Base-by-base conservation (phyloP, 208 protist genomes). In the Histomonas meleagridis region DNA sequence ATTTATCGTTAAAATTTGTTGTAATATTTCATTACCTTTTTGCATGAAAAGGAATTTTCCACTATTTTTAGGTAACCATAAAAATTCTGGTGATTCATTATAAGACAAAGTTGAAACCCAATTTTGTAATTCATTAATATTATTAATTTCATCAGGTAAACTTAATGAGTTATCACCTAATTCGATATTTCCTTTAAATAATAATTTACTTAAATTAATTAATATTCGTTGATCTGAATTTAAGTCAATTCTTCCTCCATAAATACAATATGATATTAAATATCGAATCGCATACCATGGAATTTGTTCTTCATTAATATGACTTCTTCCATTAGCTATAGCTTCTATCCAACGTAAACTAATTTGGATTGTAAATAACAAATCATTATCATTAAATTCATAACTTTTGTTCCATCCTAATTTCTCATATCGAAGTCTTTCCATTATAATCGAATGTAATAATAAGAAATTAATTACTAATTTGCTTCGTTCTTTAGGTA, bases 361-460 rank as follows among this genome's bases (percentile, higher is more conserved):
- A 12, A 96, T 95, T 49, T 97, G 95, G 21, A 98, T 78, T 12
- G 97, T 96, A 62, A 96, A 96, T 55, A 95, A 94, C 62, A 98
- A 96, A 94, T 99, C 98, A 21, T 96, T 96, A 60, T 99, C 97
- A 91, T 95, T 98, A 95, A 99, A 99, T 94, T 99, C 98, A 95
- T 99, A 99, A 9, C 90, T 90, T 95, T 98, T 97, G 40, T 95
- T 96, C 98, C 98, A 99, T 57, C 98, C 98, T 12, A 94, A 48
- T 23, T 93, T 93, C 23, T 46, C 72, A 32, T 93, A 94, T 51
- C 91, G 5, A 3, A 93, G n/a, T 28, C 94, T 26, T 69, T 94
- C 94, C 0, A 94, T 46, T 32, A 92, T 57, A 28, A 53, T 46
- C n/a, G 86, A 48, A 69, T 92, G 92, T 62, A 62, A 90, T 48